These are phyloP conservation scores for Candida berthetii DNA, from an alignment of 805 yeast species.

Conservation along the genomic window DNA sequence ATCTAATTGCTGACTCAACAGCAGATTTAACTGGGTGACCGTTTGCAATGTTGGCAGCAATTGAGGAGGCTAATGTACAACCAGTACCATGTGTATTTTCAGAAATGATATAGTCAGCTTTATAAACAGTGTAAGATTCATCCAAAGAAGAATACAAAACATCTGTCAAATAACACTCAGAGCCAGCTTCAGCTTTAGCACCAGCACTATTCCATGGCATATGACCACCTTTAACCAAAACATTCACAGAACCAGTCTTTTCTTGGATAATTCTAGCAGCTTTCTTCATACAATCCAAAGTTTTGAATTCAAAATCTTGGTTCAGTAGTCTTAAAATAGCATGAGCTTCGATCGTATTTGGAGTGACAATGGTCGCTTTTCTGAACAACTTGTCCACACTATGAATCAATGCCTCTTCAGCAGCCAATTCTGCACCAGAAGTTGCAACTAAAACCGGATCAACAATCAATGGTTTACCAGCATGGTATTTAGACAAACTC, in stretches of 20 bases:
- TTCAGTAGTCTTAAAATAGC: slow-evolving; percentile 28
- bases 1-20: slow-evolving; percentile 51
- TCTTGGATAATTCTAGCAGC: slow-evolving; percentile 33
- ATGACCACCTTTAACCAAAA: slow-evolving; percentile 82
- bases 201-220: slow-evolving; percentile 33
- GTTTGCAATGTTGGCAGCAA: slow-evolving; percentile 68
- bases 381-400: slow-evolving; percentile 41
- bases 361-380: slow-evolving; percentile 60
- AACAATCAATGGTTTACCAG: slow-evolving; percentile 41
- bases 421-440: slow-evolving; percentile 59
- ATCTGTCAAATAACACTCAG: slow-evolving; percentile 39
- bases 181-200: slow-evolving; percentile 9
- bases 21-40: slow-evolving; percentile 41
- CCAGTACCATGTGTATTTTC: slow-evolving; percentile 84
- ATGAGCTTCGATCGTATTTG: slow-evolving; percentile 66
- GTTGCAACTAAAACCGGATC: slow-evolving; percentile 88
- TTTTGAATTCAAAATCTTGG: slow-evolving; percentile 17
- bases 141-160: slow-evolving; percentile 40
- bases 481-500: slow-evolving; percentile 24
- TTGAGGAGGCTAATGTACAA: slow-evolving; percentile 78
- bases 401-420: slow-evolving; percentile 35
- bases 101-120: slow-evolving; percentile 39
- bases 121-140: slow-evolving; percentile 34
- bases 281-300: slow-evolving; percentile 33
- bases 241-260: slow-evolving; percentile 37